Evolutionary conservation across 176 grass and related monocot species (phyloP).

Genomic region (Alloteropsis semialata): DNA sequence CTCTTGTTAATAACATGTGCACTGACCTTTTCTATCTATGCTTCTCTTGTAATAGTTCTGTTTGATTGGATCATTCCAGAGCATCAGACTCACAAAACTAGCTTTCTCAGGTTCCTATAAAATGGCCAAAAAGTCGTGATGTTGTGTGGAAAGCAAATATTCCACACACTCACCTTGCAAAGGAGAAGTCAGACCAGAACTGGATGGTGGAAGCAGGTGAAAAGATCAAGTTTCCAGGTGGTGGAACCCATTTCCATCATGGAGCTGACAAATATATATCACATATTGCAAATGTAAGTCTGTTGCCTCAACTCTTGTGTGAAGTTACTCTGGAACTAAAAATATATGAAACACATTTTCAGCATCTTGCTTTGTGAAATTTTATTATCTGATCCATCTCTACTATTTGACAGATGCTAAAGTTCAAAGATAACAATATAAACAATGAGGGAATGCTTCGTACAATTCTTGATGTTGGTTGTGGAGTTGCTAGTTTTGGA

Average conservation of each 20-base stretch:
- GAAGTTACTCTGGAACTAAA: neutral
- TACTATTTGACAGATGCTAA: constrained; percentile 72
- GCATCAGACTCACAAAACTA: neutral
- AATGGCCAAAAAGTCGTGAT: constrained; percentile 98
- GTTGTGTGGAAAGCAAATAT: constrained; percentile 98
- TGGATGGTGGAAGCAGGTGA: constrained; percentile 97
- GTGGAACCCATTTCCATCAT: constrained; percentile 97
- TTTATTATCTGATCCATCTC: constrained; percentile 32
- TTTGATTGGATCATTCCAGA: constrained; percentile 16
- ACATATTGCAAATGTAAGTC: constrained; percentile 87
- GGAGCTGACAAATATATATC: constrained; percentile 97
- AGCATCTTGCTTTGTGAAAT: neutral
- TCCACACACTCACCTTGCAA: constrained; percentile 93
- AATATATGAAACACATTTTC: neutral
- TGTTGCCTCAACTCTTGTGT: neutral
- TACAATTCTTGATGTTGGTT: constrained; percentile 94
- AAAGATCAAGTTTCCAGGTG: constrained; percentile 94
- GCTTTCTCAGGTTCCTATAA: constrained; percentile 84
- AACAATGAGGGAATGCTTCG: constrained; percentile 91
- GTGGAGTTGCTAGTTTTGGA: constrained; percentile 97
- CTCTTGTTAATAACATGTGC: neutral
- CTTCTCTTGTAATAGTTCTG: neutral
- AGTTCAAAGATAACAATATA: constrained; percentile 81
- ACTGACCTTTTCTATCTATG: neutral
- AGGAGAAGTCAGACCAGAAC: constrained; percentile 98